Evolutionary conservation across 805 yeast species (phyloP).

Genomic region (Kurtzmaniella cleridarum): DNA sequence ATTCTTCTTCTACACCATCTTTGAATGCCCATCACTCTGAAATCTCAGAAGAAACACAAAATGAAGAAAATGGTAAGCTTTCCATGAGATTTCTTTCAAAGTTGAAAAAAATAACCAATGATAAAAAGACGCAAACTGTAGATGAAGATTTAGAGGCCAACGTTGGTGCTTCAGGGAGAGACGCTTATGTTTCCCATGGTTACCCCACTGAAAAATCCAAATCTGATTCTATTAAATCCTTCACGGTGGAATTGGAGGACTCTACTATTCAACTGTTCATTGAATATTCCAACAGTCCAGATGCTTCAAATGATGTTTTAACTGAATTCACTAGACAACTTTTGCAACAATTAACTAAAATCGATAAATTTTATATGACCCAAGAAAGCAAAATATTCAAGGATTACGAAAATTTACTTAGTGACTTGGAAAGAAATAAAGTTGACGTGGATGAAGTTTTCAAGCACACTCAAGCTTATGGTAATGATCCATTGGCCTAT

Average conservation of each 20-base stretch:
- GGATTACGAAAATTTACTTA: conserved; percentile 41
- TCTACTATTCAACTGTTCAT: conserved; percentile 13
- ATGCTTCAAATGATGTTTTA: conserved; percentile 19
- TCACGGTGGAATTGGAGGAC: conserved; percentile 14
- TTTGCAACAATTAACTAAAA: conserved; percentile 43
- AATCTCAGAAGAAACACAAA: conserved; percentile 2
- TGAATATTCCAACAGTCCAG: conserved; percentile 5
- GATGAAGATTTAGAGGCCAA: neutral
- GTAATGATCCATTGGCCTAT: conserved; percentile 4
- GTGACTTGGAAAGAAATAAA: conserved; percentile 38
- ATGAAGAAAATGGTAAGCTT: conserved; percentile 1
- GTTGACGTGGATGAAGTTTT: conserved; percentile 22
- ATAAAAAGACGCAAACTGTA: neutral
- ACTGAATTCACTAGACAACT: conserved; percentile 44
- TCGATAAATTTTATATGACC: conserved; percentile 45
- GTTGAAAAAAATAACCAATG: no score
- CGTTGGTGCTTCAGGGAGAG: neutral
- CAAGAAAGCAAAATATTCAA: conserved; percentile 43
- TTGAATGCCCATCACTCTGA: conserved; percentile 4
- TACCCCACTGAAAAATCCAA: neutral
- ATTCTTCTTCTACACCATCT: conserved; percentile 5
- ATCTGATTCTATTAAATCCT: conserved; percentile 8
- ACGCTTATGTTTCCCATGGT: neutral
- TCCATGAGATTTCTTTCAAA: neutral
- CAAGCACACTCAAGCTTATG: conserved; percentile 21